Base-by-base conservation (phyloP, 2,329 filamentous ascomycete genomes). In the Diaporthe destruens region DNA sequence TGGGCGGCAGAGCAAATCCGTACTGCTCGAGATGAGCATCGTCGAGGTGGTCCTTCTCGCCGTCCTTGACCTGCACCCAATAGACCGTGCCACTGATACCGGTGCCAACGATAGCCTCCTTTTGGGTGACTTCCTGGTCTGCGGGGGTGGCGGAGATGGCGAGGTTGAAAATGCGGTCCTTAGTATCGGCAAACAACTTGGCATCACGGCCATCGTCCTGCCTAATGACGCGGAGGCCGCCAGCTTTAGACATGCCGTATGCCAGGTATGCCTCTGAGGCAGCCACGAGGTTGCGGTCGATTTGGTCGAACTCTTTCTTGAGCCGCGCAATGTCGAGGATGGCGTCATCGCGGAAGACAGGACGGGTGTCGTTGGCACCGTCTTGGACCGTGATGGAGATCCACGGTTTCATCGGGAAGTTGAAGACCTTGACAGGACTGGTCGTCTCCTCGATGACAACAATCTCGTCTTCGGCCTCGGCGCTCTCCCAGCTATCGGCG, bases 291-390 rank as follows among this genome's bases (percentile, higher is more conserved):
- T 95, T 97, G 76, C 97, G 93, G 80, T 99, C 96, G 75, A 98
- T 92, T 84, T 98, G 96, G 79, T 99, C 96, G 78, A 98, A 98
- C 6, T 98, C 95, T 84, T 98, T 98, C 87, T 98, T 98, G 75
- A 98, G 87, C 72, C 95, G 91, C 67, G 96, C 96, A 80, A 99
- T 96, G 77, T 98, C 94, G 86, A 98, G 93, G 77, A 98, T 91
- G 55, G 92, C 89, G 76, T 96, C 93, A 72, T 94, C 90, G 49
- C 92, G 91, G 81, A 98, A 92, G 66, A 87, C 83, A 4, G 92
- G 87, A 20, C 89, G 88, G 34, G 87, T 81, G 72, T 90, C 86
- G 18, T 88, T 82, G 73, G 87, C 83, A 74, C 87, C 82, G 75
- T 89, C 85, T 80, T 90, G 86, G 77, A 98, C 89, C 16, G 90